These are phyloP conservation scores for Phytophthora capsici DNA, from an alignment of 352 stramenopile species.

Conservation along the genomic window DNA sequence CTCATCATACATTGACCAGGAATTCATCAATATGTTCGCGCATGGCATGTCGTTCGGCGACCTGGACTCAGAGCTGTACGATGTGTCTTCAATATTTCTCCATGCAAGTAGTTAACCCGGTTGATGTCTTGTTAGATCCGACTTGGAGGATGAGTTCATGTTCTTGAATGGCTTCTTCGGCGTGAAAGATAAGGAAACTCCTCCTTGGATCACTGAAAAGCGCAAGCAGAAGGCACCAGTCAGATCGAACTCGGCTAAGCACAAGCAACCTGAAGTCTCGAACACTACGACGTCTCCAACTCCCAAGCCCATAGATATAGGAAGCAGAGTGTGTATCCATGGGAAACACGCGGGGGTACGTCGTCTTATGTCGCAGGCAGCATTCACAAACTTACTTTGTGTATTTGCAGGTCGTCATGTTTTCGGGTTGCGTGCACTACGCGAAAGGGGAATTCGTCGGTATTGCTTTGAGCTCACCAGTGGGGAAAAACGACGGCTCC, in stretches of 20 bases:
- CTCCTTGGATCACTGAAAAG: constrained; percentile 1
- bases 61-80: constrained; percentile 12
- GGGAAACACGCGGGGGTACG: constrained; percentile 50
- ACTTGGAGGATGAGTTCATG: constrained; percentile 55
- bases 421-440: constrained; percentile 73
- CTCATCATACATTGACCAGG: constrained; percentile 25
- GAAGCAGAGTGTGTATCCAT: constrained; percentile 45
- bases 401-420: constrained; percentile 55
- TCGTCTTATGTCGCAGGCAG: not conserved
- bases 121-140: constrained; percentile 14
- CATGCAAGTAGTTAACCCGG: not conserved
- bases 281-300: not conserved
- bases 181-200: constrained; percentile 16
- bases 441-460: constrained; percentile 75
- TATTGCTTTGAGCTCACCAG: constrained; percentile 56
- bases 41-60: constrained; percentile 30
- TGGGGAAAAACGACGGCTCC: constrained; percentile 78
- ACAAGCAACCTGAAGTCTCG: not conserved
- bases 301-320: constrained; percentile 20
- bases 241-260: not conserved
- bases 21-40: constrained; percentile 37
- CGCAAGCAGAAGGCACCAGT: constrained; percentile 1
- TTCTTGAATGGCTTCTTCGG: constrained; percentile 54
- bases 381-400: not conserved
- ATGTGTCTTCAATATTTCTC: not conserved